Base-by-base conservation (phyloP, 352 stramenopile species). In the Globisporangium recalcitrans region DNA sequence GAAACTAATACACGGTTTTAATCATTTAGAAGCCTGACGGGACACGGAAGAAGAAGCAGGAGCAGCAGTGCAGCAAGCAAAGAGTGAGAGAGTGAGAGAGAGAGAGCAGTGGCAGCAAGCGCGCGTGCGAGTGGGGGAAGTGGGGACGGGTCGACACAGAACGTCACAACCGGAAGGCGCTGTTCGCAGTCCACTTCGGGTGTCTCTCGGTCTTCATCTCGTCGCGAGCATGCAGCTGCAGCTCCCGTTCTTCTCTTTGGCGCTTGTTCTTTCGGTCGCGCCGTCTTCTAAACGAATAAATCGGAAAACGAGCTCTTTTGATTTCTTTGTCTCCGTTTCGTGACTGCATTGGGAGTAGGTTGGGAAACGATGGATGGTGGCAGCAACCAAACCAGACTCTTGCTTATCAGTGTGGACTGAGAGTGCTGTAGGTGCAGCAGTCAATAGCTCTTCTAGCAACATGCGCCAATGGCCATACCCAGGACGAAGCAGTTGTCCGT, bases 241-340 rank as follows among this genome's bases (percentile, higher is more conserved):
- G 36, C 36, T 44, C n/a, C 36, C 14, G 36, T 44, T 44, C 36
- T 11, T 44, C 36, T 14, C 36, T 44, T n/a, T n/a, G 36, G 36
- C 26, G 13, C 48, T 34, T 27, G 26, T 7, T 21, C 14, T 26
- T 54, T 24, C 16, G 48, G n/a, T 19, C 19, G 42, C 40, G 44
- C 13, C 27, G 16, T 8, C 36, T 44, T 67, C 44, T 62, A 62
- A 67, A 56, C 53, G 61, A 62, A 67, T 67, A 61, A 51, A 67
- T 67, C 61, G 61, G 52, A 67, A 59, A 67, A 67, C 61, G 61
- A 67, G 61, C 61, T 67, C 61, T 67, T 67, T 42, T 24, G 22
- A 44, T 54, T 57, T 19, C 19, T 27, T 57, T n/a, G n/a, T n/a
- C n/a, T n/a, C n/a, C n/a, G n/a, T n/a, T n/a, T n/a, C n/a, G n/a